Evolutionary conservation across 2,329 filamentous ascomycete species (phyloP).

Genomic region (Coniochaeta hoffmannii): DNA sequence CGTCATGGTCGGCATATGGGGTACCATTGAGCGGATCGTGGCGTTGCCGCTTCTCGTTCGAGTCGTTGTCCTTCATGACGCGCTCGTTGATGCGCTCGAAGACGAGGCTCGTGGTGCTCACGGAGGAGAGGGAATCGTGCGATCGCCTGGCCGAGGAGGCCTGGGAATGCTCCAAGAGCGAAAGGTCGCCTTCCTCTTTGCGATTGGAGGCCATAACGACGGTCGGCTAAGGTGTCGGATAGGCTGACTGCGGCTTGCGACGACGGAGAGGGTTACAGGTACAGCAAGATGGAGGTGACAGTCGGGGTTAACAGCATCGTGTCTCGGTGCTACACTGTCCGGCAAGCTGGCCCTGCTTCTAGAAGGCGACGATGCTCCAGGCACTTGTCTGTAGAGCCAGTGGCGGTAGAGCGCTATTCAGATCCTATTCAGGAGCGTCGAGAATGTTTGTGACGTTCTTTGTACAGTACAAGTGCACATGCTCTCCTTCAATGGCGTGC

Average conservation of each 20-base stretch:
- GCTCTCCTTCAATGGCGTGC: neutral
- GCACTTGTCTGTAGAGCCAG: neutral
- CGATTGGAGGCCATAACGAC: neutral
- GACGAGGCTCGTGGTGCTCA: slow-evolving; percentile 77
- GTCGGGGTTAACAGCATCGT: neutral
- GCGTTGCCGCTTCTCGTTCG: slow-evolving; percentile 22
- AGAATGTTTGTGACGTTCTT: neutral
- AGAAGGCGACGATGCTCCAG: neutral
- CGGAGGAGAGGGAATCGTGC: slow-evolving; percentile 60
- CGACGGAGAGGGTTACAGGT: neutral
- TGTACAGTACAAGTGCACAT: neutral
- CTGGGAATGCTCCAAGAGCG: neutral
- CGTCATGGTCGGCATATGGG: slow-evolving; percentile 18
- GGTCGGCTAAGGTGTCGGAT: neutral
- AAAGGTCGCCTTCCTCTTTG: neutral
- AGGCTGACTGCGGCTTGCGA: neutral
- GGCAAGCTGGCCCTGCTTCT: neutral
- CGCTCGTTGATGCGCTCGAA: slow-evolving; percentile 67
- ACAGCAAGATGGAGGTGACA: neutral
- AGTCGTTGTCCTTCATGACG: slow-evolving; percentile 23
- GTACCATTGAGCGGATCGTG: slow-evolving; percentile 10
- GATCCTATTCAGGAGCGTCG: neutral
- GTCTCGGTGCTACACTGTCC: neutral
- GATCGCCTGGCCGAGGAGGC: slow-evolving; percentile 27
- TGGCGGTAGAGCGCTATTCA: neutral